Evolutionary conservation across 2,329 filamentous ascomycete genomes (phyloP), one percentile per base, ranked within the genome.

Genomic region (Nothophaeocryptopus gaeumannii): DNA sequence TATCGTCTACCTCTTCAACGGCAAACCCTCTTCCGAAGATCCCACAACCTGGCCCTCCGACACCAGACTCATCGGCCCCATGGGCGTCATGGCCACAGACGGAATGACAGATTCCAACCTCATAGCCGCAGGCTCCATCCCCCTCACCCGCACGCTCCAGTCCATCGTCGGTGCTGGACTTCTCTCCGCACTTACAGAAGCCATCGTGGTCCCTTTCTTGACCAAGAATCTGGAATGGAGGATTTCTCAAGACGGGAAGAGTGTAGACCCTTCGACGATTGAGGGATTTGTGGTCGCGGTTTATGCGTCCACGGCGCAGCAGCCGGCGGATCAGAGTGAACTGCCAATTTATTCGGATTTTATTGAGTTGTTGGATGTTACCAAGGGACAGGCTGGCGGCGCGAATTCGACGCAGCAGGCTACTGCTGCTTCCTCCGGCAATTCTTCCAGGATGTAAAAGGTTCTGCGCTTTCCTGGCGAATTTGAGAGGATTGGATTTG

Each of bases 1-100:
- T 62, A 74, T 72, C 50, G 72, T 92, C 33, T 80, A 83, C 62
- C 73, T 91, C 50, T 91, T 89, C 69, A 64, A 89, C 2, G 86
- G 83, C 1, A 62, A 74, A 2, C 73, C 61, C 15, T 50, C 31
- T 4, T 55, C 76, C 1, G 59, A 64, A 5, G 71, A 81, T 35
- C 60, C 72, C 2, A 54, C 54, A 5, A 59, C 66, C 0, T 87
- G 84, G 83, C 62, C 73, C 1, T 63, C 65, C 39, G 76, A 79
- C 1, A 60, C 67, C 1, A 82, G 79, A 53, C 74, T 85, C 13
- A 74, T 86, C 12, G 85, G 85, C 2, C 78, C 78, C 0, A 77
- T 85, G 57, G 79, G 78, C 29, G 65, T 77, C 4, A 37, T 56
- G 14, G 38, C 53, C 8, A 41, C 50, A 12, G 45, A 50, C 14